A percentile compares a stretch with the other conserved stretches of the same genome.
phyloP scores from a whole-genome alignment of 129 eudicot genomes.

The Calendula officinalis region DNA sequence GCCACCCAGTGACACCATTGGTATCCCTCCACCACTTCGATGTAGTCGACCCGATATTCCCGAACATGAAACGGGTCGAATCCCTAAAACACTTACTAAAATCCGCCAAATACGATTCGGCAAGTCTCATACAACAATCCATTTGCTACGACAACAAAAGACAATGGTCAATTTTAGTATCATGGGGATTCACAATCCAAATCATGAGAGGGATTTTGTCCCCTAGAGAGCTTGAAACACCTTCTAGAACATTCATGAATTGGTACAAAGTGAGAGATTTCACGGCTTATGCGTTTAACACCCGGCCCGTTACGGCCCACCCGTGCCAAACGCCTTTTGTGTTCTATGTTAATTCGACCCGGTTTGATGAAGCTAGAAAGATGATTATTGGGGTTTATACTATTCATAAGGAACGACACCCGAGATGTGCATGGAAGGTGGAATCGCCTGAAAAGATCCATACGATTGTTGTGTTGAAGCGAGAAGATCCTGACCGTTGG shows the following conservation, averaged over 20 bases:
- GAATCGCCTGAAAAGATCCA: conserved; percentile 59
- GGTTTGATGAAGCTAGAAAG: conserved; percentile 41
- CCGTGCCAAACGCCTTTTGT: conserved; percentile 72
- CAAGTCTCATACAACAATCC: conserved; percentile 76
- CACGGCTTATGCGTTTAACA: conserved; percentile 76
- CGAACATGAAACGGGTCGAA: conserved; percentile 48
- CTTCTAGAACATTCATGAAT: conserved; percentile 63
- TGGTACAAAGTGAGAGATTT: conserved; percentile 79
- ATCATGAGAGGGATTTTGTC: conserved; percentile 61
- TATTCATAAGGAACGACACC: conserved; percentile 41
- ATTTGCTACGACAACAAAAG: conserved; percentile 59
- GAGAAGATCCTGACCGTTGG: conserved; percentile 57
- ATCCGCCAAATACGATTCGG: conserved; percentile 50
- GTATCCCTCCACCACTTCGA: conserved; percentile 87
- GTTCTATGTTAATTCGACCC: conserved; percentile 46
- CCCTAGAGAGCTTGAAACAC: conserved; percentile 72
- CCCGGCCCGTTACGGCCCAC: conserved; percentile 56
- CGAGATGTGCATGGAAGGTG: conserved; percentile 54
- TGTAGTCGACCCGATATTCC: conserved; percentile 74
- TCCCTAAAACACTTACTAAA: conserved; percentile 44
- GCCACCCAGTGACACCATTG: conserved; percentile 77
- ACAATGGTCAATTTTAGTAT: conserved; percentile 62
- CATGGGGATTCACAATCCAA: conserved; percentile 83
- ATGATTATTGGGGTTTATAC: conserved; percentile 54
- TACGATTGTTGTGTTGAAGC: conserved; percentile 53